Conservation (phyloP, 331 rosid species). For the Rhamnella rubrinervis region DNA sequence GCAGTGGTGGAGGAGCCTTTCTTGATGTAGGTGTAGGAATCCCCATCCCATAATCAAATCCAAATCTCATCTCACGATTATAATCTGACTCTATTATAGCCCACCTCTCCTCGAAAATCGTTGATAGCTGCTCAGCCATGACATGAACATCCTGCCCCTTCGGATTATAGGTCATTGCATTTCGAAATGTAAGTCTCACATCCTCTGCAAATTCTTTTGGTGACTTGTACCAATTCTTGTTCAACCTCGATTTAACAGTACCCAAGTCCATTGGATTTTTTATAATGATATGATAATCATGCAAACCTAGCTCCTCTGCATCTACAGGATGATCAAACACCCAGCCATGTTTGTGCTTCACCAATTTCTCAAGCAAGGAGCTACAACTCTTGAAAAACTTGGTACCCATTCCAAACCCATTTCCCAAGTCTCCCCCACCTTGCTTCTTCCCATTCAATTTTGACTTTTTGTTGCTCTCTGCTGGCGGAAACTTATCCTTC, state of each 20-base stretch:
- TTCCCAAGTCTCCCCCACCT: constrained; percentile 52
- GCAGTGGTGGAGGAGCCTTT: constrained; percentile 55
- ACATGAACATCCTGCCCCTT: constrained; percentile 86
- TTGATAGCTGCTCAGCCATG: constrained; percentile 79
- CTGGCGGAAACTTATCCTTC: constrained; percentile 88
- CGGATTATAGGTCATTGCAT: constrained; percentile 94
- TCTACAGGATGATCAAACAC: constrained; percentile 87
- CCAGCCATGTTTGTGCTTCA: constrained; percentile 94
- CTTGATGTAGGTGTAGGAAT: constrained; percentile 55
- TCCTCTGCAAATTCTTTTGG: constrained; percentile 99
- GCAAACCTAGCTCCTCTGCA: constrained; percentile 76
- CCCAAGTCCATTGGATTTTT: constrained; percentile 91
- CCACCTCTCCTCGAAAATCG: constrained; percentile 87
- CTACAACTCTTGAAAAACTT: constrained; percentile 81
- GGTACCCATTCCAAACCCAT: constrained; percentile 49
- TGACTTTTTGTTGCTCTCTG: constrained; percentile 81
- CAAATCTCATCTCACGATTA: constrained; percentile 62
- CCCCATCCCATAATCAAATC: constrained; percentile 45
- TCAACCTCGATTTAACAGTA: constrained; percentile 79
- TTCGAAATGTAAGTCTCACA: constrained; percentile 87
- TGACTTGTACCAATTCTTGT: constrained; percentile 86
- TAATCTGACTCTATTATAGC: constrained; percentile 73
- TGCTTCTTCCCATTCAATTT: constrained; percentile 72
- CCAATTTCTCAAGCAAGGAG: constrained; percentile 86
- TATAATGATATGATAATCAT: constrained; percentile 72